Percentiles rank a stretch among this genome's conserved stretches.
Conservation (phyloP, 306 rosid genomes). For the Vigna unguiculata region DNA sequence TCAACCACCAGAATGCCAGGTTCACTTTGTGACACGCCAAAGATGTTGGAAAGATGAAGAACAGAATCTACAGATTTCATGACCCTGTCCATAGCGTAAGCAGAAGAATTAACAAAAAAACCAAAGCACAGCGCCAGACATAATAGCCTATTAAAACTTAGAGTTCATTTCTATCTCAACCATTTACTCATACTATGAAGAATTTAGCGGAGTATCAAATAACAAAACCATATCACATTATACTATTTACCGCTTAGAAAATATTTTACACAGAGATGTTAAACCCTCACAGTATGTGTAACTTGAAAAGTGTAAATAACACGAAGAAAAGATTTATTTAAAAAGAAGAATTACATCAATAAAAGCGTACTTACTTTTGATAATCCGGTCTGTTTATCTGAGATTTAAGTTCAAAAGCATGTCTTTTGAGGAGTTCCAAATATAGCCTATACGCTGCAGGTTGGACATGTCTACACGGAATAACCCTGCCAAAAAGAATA, state of each 20-base stretch:
- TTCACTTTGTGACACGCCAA: conserved; percentile 71
- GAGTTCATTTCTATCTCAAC: conserved; percentile 38
- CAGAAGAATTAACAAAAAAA: conserved; percentile 46
- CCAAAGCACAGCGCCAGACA: conserved; percentile 19
- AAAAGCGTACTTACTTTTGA: conserved; percentile 73
- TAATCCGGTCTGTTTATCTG: conserved; percentile 71
- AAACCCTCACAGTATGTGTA: conserved; percentile 13
- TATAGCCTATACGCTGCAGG: conserved; percentile 89
- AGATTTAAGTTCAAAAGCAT: conserved; percentile 75
- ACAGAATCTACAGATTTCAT: conserved; percentile 77
- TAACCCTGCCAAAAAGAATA: conserved; percentile 67
- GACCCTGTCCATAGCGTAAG: conserved; percentile 64
- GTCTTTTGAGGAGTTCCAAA: conserved; percentile 81
- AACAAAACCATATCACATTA: conserved; percentile 24
- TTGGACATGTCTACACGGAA: conserved; percentile 76
- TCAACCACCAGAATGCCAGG: conserved; percentile 89
- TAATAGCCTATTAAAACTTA: conserved; percentile 17
- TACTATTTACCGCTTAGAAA: neutral
- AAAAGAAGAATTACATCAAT: neutral
- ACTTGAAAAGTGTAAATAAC: conserved; percentile 2
- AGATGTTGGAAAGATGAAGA: conserved; percentile 76
- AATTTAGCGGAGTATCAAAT: conserved; percentile 21
- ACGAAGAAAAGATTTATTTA: conserved; percentile 14
- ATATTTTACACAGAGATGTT: neutral
- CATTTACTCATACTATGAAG: conserved; percentile 8